Evolutionary conservation across 768 basidiomycete species (phyloP).

Genomic region (Pisolithus albus): DNA sequence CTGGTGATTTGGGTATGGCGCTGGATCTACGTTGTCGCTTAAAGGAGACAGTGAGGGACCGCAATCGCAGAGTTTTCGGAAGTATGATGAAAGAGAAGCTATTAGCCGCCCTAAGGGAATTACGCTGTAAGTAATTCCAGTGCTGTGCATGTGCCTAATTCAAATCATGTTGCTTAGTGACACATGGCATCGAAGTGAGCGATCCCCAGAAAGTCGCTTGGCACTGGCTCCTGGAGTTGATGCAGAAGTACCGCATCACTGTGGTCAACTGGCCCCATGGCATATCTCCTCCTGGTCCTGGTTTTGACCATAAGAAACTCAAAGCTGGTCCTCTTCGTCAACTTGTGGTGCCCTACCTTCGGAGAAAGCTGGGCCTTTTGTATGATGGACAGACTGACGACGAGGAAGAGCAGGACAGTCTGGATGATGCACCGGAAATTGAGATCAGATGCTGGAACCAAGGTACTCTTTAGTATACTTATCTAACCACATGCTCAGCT

Average conservation of each 20-base stretch:
- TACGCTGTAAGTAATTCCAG: background rate
- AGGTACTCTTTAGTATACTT: background rate
- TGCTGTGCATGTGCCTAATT: background rate
- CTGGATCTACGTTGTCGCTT: background rate
- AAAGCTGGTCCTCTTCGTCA: background rate
- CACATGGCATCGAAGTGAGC: background rate
- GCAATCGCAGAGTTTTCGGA: too few relatives aligned
- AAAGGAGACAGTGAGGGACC: background rate
- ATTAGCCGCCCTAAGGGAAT: background rate
- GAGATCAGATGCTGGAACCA: background rate
- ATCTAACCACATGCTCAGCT: background rate
- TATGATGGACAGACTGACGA: background rate
- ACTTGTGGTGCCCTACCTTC: background rate
- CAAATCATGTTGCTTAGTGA: background rate
- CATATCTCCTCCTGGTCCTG: background rate
- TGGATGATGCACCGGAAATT: background rate
- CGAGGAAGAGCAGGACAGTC: background rate
- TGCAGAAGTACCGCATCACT: background rate
- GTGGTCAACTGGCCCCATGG: background rate
- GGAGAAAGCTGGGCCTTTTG: background rate
- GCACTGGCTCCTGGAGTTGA: background rate
- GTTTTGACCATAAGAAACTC: background rate
- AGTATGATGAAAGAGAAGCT: too few relatives aligned
- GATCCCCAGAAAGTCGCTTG: background rate
- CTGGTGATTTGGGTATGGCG: background rate